A percentile compares a stretch with the other conserved stretches of the same genome.
Conservation (phyloP, 148 eudicot species). For the Polygonum aviculare region DNA sequence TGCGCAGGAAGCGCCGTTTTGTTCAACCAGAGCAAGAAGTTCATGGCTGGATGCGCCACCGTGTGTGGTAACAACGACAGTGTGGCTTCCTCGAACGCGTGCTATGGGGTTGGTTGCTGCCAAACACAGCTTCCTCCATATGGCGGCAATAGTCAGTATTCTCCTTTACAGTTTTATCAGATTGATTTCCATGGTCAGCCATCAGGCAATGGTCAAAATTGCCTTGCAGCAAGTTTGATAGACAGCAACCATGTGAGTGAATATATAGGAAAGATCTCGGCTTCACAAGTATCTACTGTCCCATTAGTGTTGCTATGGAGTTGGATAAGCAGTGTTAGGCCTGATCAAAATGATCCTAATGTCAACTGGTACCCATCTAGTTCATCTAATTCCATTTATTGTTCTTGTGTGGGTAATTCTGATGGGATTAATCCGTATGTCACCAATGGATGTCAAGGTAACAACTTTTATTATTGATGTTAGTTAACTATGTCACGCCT, state of each 20-base stretch:
- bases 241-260: not conserved
- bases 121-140: conserved; percentile 6
- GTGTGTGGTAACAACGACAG: conserved; percentile 7
- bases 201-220: not conserved
- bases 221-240: not conserved
- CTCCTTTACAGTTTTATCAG: not conserved
- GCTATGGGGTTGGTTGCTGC: conserved; percentile 39
- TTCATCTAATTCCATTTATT: not conserved
- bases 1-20: conserved; percentile 11
- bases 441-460: conserved; percentile 3
- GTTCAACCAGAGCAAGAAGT: not conserved
- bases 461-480: not conserved
- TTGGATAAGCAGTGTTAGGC: not conserved
- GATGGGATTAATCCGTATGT: conserved; percentile 10
- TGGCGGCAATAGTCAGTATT: not conserved
- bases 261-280: not conserved
- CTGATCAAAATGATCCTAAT: not conserved
- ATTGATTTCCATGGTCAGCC: not conserved
- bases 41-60: conserved; percentile 17
- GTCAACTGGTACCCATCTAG: not conserved
- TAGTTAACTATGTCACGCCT: not conserved
- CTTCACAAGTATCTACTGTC: not conserved
- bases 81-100: not conserved
- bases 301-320: not conserved
- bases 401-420: not conserved